These are phyloP conservation scores for Pleurozium schreberi DNA, from an alignment of 225 moss, liverwort and hornwort species.

Conservation along the genomic window DNA sequence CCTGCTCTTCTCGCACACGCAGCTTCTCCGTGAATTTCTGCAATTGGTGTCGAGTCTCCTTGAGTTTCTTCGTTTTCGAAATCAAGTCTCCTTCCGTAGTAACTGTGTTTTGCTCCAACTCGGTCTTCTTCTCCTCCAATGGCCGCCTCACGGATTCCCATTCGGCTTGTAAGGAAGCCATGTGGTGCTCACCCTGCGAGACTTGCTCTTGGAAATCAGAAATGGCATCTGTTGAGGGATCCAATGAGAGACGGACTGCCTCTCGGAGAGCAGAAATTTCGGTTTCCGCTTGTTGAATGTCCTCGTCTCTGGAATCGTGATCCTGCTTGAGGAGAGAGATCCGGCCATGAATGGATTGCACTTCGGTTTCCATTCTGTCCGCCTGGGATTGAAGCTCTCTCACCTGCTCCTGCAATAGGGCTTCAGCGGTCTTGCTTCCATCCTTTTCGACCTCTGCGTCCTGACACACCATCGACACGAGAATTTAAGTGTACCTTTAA, in stretches of 20 bases:
- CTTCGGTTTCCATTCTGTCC: slow-evolving; percentile 50
- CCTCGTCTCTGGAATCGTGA: neutral
- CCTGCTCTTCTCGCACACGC: slow-evolving; percentile 37
- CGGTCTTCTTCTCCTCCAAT: slow-evolving; percentile 34
- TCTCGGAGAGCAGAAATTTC: slow-evolving; percentile 15
- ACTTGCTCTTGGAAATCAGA: slow-evolving; percentile 14
- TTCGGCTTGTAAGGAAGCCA: slow-evolving; percentile 32
- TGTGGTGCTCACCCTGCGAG: slow-evolving; percentile 20
- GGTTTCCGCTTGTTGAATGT: slow-evolving; percentile 2
- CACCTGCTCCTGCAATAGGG: slow-evolving; percentile 29
- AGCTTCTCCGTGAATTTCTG: slow-evolving; percentile 19
- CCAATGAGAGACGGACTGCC: slow-evolving; percentile 20
- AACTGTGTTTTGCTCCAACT: slow-evolving; percentile 33
- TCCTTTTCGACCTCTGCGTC: slow-evolving; percentile 1
- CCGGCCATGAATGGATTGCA: slow-evolving; percentile 4
- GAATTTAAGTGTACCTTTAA: neutral
- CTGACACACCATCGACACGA: neutral
- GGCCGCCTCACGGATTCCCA: slow-evolving; percentile 39
- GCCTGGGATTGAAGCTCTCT: slow-evolving; percentile 24
- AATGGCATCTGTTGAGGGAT: slow-evolving; percentile 1
- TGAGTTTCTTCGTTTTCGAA: slow-evolving; percentile 12
- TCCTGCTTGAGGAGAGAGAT: slow-evolving; percentile 6
- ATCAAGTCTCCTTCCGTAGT: slow-evolving; percentile 10
- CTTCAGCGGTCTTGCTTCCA: neutral
- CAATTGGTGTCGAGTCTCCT: slow-evolving; percentile 24